phyloP scores from a whole-genome alignment of 305 asterid species.

The Fraxinus greggii region DNA sequence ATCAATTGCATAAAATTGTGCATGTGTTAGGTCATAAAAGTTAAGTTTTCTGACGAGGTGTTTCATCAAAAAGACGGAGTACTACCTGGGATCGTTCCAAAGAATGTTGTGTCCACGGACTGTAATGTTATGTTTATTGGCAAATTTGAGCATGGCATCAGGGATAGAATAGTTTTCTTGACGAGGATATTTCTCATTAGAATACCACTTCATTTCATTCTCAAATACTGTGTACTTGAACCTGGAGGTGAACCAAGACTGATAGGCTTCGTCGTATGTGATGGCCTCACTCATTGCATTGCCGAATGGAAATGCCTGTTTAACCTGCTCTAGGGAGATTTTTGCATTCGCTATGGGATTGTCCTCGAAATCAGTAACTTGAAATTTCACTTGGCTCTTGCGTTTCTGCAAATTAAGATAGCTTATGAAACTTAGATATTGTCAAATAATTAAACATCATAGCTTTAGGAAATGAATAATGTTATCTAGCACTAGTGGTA shows the following conservation, averaged over 20 bases:
- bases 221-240: constrained; percentile 43
- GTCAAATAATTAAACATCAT: background rate
- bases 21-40: background rate
- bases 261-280: constrained; percentile 28
- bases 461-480: background rate
- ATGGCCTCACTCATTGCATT: constrained; percentile 31
- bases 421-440: background rate
- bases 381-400: constrained; percentile 36
- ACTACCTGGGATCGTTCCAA: constrained; percentile 31
- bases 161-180: constrained; percentile 27
- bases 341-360: constrained; percentile 29
- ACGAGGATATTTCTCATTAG: constrained; percentile 25
- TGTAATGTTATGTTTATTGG: background rate
- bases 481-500: too few relatives aligned
- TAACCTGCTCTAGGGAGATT: constrained; percentile 23
- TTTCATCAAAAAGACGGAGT: background rate
- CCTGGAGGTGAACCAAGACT: constrained; percentile 41
- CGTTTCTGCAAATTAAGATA: constrained; percentile 27
- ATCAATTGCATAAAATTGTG: background rate
- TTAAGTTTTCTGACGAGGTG: background rate
- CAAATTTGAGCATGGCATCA: constrained; percentile 27
- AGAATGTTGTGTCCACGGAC: constrained; percentile 45
- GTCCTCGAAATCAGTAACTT: constrained; percentile 31
- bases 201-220: constrained; percentile 50
- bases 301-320: constrained; percentile 35